phyloP scores from a whole-genome alignment of 163 green algal genomes.

The Chlorella variabilis region DNA sequence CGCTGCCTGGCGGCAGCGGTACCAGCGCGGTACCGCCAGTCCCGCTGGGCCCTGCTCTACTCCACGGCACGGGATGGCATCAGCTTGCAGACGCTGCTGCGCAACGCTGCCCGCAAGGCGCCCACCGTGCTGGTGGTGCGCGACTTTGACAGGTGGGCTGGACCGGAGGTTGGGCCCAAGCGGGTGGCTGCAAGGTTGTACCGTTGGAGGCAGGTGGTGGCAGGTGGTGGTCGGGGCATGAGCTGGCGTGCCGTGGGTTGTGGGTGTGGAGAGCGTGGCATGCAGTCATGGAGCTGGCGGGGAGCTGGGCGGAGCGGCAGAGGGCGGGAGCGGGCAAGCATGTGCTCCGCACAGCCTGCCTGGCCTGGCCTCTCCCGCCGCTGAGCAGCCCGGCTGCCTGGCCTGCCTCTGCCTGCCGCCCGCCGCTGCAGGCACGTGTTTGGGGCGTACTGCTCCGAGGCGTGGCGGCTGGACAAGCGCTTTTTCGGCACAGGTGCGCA shows the following conservation, averaged over 20 bases:
- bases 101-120: constrained; percentile 17
- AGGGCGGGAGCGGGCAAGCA: no score
- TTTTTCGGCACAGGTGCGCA: constrained; percentile 53
- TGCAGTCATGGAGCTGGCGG: no score
- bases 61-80: constrained; percentile 46
- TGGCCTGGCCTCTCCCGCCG: neutral
- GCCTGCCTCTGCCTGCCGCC: neutral
- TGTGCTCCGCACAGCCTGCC: no score
- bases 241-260: no score
- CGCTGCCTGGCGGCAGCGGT: constrained; percentile 26
- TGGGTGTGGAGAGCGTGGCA: no score
- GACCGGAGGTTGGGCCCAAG: no score
- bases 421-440: constrained; percentile 52
- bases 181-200: no score
- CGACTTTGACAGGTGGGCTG: constrained; percentile 36
- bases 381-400: neutral
- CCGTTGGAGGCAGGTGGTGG: no score
- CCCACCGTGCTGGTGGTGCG: constrained; percentile 56
- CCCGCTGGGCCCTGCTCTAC: constrained; percentile 48
- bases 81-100: constrained; percentile 43
- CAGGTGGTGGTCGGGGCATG: no score
- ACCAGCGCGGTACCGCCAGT: constrained; percentile 29
- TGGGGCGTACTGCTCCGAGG: constrained; percentile 53
- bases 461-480: constrained; percentile 43
- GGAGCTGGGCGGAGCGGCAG: no score